These are phyloP conservation scores for Yamadazyma sp. DNA, from an alignment of 805 yeast species.

Conservation along the genomic window DNA sequence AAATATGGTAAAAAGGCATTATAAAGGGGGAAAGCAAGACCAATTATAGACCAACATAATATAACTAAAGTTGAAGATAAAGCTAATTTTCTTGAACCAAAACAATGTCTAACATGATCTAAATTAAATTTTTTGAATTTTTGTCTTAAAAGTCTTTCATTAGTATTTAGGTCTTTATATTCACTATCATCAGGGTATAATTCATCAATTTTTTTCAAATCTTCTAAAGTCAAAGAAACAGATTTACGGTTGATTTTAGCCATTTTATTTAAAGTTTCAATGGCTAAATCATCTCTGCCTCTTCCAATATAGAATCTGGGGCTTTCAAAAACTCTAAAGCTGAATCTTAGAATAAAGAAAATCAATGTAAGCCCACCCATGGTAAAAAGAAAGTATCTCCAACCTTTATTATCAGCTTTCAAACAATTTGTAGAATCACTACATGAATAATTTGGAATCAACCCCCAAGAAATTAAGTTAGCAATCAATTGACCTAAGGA, in stretches of 20 bases:
- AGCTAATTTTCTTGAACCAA: conserved; percentile 43
- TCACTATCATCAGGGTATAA: conserved; percentile 9
- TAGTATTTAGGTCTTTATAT: too few relatives aligned
- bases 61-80: conserved; percentile 41
- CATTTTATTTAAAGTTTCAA: conserved; percentile 39
- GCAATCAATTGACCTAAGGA: conserved; percentile 60
- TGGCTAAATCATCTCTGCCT: conserved; percentile 50
- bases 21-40: conserved; percentile 56
- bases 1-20: conserved; percentile 53
- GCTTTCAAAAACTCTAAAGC: conserved; percentile 47
- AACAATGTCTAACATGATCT: conserved; percentile 44
- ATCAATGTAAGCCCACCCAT: conserved; percentile 49
- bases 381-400: conserved; percentile 57
- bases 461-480: conserved; percentile 53
- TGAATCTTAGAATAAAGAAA: conserved; percentile 34
- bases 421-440: conserved; percentile 35
- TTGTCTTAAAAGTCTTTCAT: conserved; percentile 22
- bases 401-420: conserved; percentile 52
- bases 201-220: conserved; percentile 44
- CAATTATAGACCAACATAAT: conserved; percentile 54
- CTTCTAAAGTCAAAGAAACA: conserved; percentile 43
- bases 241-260: conserved; percentile 45
- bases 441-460: conserved; percentile 50
- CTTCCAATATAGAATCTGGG: conserved; percentile 53
- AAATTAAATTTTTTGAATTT: conserved; percentile 24